These are phyloP conservation scores for Colletotrichum incanum DNA, from an alignment of 2,329 filamentous ascomycete genomes.

Conservation along the genomic window DNA sequence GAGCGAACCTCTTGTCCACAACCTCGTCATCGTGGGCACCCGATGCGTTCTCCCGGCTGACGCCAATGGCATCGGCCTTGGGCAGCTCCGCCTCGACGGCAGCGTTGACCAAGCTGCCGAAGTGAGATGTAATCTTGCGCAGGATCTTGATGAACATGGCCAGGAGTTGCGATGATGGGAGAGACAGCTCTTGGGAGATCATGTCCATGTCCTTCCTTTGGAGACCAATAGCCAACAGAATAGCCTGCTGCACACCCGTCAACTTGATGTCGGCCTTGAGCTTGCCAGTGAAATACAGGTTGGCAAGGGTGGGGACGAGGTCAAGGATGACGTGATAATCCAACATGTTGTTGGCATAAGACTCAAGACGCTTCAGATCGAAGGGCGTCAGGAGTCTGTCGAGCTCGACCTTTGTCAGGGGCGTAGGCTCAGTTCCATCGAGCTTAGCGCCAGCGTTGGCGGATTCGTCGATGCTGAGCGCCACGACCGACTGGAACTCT, in stretches of 20 bases:
- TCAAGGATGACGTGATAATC: conserved; percentile 99
- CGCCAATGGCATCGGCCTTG: conserved; percentile 68
- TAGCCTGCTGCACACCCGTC: conserved; percentile 86
- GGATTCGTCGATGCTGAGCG: conserved; percentile 90
- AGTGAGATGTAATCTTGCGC: conserved; percentile 86
- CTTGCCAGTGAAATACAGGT: conserved; percentile 87
- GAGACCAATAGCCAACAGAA: conserved; percentile 90
- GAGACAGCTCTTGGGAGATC: conserved; percentile 82
- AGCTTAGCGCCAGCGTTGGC: conserved; percentile 81
- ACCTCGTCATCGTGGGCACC: conserved; percentile 80
- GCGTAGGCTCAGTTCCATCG: conserved; percentile 65
- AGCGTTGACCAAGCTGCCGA: conserved; percentile 81
- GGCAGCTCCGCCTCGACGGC: conserved; percentile 80
- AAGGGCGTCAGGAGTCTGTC: conserved; percentile 88
- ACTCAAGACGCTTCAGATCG: conserved; percentile 94
- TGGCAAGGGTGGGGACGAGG: conserved; percentile 86
- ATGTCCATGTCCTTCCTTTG: conserved; percentile 91
- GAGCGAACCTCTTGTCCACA: conserved; percentile 76
- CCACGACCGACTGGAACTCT: conserved; percentile 82
- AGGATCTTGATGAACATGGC: conserved; percentile 99
- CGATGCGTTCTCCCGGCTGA: conserved; percentile 71
- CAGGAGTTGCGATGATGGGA: conserved; percentile 84
- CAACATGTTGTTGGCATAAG: conserved; percentile 96
- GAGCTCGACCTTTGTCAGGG: conserved; percentile 82
- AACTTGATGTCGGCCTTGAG: conserved; percentile 79